Conservation (phyloP, 2,329 filamentous ascomycete genomes). For the Triangularia verruculosa region DNA sequence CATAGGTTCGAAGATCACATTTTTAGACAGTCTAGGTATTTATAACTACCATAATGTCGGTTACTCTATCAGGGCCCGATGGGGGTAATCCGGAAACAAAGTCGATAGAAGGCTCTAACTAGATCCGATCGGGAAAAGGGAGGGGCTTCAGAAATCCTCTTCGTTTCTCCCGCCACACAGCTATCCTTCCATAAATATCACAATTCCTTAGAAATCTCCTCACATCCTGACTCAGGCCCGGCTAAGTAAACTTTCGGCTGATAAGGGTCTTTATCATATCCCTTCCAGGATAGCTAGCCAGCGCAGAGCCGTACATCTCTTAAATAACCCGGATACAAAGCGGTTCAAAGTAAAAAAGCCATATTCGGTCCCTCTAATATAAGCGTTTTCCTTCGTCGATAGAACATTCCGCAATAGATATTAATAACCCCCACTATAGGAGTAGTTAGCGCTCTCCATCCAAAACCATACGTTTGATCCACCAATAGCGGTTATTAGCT, state of each 20-base stretch:
- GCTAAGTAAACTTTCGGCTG: neutral
- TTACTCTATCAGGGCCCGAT: neutral
- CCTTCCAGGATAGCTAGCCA: neutral
- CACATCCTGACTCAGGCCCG: neutral
- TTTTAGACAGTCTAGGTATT: constrained; percentile 6
- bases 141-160: neutral
- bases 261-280: neutral
- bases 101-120: neutral
- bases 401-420: constrained; percentile 8
- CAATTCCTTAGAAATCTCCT: neutral
- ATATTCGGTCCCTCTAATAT: neutral
- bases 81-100: constrained; percentile 5
- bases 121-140: constrained; percentile 6
- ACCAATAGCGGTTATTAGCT: constrained; percentile 11
- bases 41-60: neutral
- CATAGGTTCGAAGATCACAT: neutral
- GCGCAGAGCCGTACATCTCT: neutral
- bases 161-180: neutral
- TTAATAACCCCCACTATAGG: neutral
- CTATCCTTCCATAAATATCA: neutral
- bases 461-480: neutral
- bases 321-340: too few relatives aligned
- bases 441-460: constrained; percentile 1
- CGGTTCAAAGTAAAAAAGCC: neutral
- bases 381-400: constrained; percentile 9